phyloP scores from a whole-genome alignment of 495 filamentous ascomycete genomes.

The Neurospora intermedia region DNA sequence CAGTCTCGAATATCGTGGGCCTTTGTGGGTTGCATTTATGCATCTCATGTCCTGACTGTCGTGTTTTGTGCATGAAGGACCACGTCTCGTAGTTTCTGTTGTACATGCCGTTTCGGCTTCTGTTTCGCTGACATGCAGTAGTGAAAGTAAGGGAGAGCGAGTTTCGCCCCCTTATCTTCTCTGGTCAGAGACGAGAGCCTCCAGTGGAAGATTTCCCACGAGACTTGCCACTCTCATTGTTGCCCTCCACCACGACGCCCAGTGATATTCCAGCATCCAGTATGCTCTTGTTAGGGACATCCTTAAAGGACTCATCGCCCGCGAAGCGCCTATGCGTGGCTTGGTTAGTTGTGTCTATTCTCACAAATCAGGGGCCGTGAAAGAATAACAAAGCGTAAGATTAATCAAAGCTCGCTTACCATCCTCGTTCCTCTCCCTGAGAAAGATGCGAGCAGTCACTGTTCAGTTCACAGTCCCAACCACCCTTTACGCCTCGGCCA shows the following conservation, averaged over 20 bases:
- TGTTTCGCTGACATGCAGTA: neutral
- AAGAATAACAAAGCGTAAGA: conserved; percentile 6
- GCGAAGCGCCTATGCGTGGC: conserved; percentile 51
- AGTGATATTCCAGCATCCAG: conserved; percentile 23
- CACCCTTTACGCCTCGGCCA: conserved; percentile 61
- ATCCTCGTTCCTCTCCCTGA: conserved; percentile 77
- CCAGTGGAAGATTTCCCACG: neutral
- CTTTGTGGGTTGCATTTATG: neutral
- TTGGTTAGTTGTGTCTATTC: neutral
- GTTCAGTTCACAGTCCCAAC: conserved; percentile 71
- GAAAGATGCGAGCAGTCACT: conserved; percentile 70
- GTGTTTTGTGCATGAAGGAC: neutral
- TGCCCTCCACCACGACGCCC: conserved; percentile 24
- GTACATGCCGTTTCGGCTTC: neutral
- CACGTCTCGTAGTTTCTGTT: neutral
- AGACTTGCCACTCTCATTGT: neutral
- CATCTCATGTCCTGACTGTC: neutral
- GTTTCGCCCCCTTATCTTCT: neutral
- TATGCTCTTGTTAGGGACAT: conserved; percentile 4
- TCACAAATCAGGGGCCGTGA: conserved; percentile 11
- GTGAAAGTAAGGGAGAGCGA: neutral
- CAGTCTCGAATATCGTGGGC: neutral
- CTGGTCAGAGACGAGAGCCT: neutral
- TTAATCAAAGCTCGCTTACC: conserved; percentile 44
- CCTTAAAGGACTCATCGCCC: conserved; percentile 60